Evolutionary conservation across 805 yeast species (phyloP).

Genomic region (Tetrapisispora pingtungensis): DNA sequence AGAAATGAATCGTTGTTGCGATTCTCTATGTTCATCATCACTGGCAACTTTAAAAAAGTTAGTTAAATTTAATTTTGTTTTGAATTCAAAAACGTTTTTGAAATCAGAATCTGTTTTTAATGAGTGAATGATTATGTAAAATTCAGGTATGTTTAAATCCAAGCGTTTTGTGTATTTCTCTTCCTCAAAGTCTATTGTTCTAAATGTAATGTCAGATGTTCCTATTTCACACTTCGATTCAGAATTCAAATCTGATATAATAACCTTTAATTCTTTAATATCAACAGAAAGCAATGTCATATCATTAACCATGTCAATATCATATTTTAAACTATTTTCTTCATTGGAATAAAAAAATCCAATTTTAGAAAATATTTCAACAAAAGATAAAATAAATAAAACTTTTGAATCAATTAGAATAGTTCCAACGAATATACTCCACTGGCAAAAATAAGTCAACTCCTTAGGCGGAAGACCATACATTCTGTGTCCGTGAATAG

Average conservation of each 20-base stretch:
- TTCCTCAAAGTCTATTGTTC: constrained; percentile 63
- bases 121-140: constrained; percentile 12
- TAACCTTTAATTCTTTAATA: constrained; percentile 38
- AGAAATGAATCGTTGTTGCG: constrained; percentile 44
- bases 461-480: constrained; percentile 87
- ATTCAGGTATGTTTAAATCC: constrained; percentile 38
- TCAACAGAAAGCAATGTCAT: constrained; percentile 54
- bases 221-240: constrained; percentile 18
- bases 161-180: constrained; percentile 48
- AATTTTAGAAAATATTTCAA: constrained; percentile 37
- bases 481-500: constrained; percentile 80
- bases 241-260: constrained; percentile 29
- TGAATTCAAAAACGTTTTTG: constrained; percentile 32
- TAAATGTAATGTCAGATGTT: constrained; percentile 28
- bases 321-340: constrained; percentile 62
- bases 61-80: constrained; percentile 51
- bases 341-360: constrained; percentile 57
- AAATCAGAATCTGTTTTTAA: constrained; percentile 18
- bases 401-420: constrained; percentile 44
- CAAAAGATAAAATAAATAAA: constrained; percentile 35
- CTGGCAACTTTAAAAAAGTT: constrained; percentile 47
- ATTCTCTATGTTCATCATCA: constrained; percentile 31
- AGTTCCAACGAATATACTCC: constrained; percentile 71
- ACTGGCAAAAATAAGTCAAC: constrained; percentile 79
- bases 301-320: constrained; percentile 51